These are phyloP conservation scores for Pythium aristosporum DNA, from an alignment of 352 stramenopile species.

Conservation along the genomic window DNA sequence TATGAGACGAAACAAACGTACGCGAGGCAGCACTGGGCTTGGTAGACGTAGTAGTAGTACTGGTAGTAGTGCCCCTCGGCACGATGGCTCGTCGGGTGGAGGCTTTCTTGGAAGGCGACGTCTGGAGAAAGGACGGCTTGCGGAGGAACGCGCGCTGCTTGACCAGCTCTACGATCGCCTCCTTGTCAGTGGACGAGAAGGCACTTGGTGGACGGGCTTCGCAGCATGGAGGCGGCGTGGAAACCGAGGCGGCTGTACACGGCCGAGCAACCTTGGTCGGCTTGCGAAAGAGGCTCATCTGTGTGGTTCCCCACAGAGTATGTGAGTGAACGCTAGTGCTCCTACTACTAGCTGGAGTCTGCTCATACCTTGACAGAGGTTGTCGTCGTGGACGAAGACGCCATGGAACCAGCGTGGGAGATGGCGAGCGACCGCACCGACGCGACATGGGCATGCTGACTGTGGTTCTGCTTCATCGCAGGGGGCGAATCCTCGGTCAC, in stretches of 20 bases:
- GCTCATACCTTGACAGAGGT: constrained; percentile 16
- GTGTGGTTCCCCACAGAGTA: background rate
- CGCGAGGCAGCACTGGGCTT: constrained; percentile 10
- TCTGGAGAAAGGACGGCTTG: constrained; percentile 35
- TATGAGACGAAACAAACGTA: constrained; percentile 4
- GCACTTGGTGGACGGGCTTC: background rate
- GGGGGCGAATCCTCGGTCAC: constrained; percentile 8
- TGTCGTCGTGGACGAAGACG: constrained; percentile 5
- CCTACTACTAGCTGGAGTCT: background rate
- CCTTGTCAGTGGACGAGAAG: background rate
- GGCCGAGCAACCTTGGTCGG: constrained; percentile 22
- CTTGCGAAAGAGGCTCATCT: constrained; percentile 24
- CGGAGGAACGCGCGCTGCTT: constrained; percentile 66
- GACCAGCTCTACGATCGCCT: constrained; percentile 42
- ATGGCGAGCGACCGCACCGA: constrained; percentile 15
- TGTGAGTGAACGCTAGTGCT: background rate
- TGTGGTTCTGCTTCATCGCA: background rate
- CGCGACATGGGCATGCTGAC: background rate
- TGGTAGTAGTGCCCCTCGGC: background rate
- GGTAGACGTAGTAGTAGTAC: background rate
- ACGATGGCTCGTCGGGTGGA: constrained; percentile 17
- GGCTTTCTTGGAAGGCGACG: constrained; percentile 30
- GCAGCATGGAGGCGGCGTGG: constrained; percentile 7
- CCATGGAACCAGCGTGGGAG: constrained; percentile 6
- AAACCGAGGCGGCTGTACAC: constrained; percentile 19